A percentile compares a stretch with the other conserved stretches of the same genome.
Evolutionary conservation across 208 protist species (phyloP).

Genomic region (Leishmania braziliensis): DNA sequence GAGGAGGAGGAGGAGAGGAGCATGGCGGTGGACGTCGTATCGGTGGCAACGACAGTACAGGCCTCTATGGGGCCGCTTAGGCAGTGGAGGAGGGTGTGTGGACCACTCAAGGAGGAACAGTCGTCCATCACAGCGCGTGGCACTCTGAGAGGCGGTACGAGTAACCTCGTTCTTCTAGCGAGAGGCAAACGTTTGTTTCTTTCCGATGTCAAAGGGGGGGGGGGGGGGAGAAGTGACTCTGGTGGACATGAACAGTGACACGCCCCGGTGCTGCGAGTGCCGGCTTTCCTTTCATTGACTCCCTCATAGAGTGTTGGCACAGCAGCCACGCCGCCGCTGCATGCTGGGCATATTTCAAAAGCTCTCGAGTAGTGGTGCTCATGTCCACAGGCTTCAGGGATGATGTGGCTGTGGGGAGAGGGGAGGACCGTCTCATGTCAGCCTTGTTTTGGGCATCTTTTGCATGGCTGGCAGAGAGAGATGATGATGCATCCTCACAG

Average conservation of each 20-base stretch:
- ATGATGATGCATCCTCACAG: background rate
- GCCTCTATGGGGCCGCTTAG: background rate
- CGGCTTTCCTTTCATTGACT: background rate
- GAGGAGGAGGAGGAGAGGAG: too few relatives aligned
- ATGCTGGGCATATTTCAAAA: background rate
- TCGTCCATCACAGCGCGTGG: background rate
- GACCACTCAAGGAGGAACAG: background rate
- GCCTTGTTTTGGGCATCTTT: background rate
- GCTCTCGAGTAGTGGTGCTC: background rate
- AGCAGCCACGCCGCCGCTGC: background rate
- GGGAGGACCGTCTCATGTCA: background rate
- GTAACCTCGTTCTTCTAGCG: background rate
- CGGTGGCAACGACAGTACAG: background rate
- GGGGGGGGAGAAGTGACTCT: background rate
- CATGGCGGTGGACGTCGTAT: too few relatives aligned
- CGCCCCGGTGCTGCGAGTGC: background rate
- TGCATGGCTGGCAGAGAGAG: background rate
- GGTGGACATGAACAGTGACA: background rate
- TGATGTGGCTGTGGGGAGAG: background rate
- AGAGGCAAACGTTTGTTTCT: background rate
- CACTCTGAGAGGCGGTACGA: background rate
- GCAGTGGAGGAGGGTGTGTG: background rate
- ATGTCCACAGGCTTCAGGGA: background rate
- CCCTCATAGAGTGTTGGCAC: background rate
- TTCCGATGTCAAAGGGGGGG: background rate